Evolutionary conservation across 2,329 filamentous ascomycete genomes (phyloP), one percentile per base, ranked within the genome.

Genomic region (Diplodia sapinea): DNA sequence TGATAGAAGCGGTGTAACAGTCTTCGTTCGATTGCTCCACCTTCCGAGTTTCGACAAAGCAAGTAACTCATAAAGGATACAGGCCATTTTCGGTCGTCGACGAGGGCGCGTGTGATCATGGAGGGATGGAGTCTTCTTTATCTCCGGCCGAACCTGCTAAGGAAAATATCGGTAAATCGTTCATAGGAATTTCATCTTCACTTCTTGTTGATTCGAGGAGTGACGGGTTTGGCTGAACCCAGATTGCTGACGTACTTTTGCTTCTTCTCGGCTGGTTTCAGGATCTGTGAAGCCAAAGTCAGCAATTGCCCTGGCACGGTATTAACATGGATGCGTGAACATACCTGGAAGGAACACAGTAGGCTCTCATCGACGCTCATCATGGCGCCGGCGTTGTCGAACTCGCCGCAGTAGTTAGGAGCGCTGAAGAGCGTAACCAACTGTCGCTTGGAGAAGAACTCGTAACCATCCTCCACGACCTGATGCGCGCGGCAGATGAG

Each of bases 261-360:
- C 90, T 99, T 99, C 90, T 99, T 99, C 88, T 99, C 95, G 82
- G 95, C 95, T 78, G 95, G 95, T 86, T 98, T 99, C 85, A 99
- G 87, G 79, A 99, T 98, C 93, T 96, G 68, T n/a, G 31, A 20
- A 29, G 36, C 2, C 11, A 52, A 2, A n/a, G 59, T 63, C 59
- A 63, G 59, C 17, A 8, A 26, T 26, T 47, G 26, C 40, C 13
- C 23, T 29, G 6, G 17, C 12, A n/a, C 3, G 13, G 26, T 17
- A 9, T 29, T 33, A 4, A 26, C n/a, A 20, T 20, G 29, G 33
- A 33, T 65, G 68, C 17, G 67, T 47, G 12, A 38, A 74, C 81
- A 68, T 81, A 95, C 92, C 91, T 98, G 95, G 90, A 99, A 99
- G 71, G 94, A 97, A 86, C 95, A 99, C 77, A 99, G 86, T 81